Base-by-base conservation (phyloP, 2,329 filamentous ascomycete genomes). In the Elsinoe perseae region DNA sequence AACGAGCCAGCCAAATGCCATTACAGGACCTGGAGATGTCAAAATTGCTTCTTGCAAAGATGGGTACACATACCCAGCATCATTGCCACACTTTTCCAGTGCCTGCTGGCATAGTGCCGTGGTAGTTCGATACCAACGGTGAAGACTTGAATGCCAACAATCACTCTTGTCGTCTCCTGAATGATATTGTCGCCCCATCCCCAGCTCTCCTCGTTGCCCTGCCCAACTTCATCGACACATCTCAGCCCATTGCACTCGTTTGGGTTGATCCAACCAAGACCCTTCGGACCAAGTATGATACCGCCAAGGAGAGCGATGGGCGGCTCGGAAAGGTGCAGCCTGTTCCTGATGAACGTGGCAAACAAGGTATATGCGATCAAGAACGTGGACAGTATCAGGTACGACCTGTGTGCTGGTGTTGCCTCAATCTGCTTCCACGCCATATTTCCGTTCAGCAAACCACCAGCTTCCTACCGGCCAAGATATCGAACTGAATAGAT, bases 51-150 rank as follows among this genome's bases (percentile, higher is more conserved):
- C 12, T 3, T 5, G 9, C 12, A 3, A 32, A 3, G 7, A 14
- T 4, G n/a, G n/a, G 5, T 4, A 25, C n/a, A 54, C 56, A 54
- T 43, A 60, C 58, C 55, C 1, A 80, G 68, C 36, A 80, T 64
- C 58, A 79, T 70, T 6, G 68, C 67, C 3, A 80, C 63, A 28
- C 75, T 79, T 54, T 70, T 76, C 67, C 79, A 81, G 61, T 80
- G 76, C 57, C 72, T 71, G 21, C 68, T 69, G 58, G 79, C 74
- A 63, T 79, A 81, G 59, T 65, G 64, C 30, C 70, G 67, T 4
- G 74, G 69, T 20, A 72, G 61, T 56, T 69, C 66, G 14, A 72
- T 65, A 46, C 67, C 65, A 7, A 69, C 65, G 16, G 66, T 64
- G 59, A 72, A 71, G 54, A 70, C 68, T 56, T 72, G 73, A 4